Evolutionary conservation across 1,284 basidiomycete genomes (phyloP).

Genomic region (Sanghuangporus weigelae): DNA sequence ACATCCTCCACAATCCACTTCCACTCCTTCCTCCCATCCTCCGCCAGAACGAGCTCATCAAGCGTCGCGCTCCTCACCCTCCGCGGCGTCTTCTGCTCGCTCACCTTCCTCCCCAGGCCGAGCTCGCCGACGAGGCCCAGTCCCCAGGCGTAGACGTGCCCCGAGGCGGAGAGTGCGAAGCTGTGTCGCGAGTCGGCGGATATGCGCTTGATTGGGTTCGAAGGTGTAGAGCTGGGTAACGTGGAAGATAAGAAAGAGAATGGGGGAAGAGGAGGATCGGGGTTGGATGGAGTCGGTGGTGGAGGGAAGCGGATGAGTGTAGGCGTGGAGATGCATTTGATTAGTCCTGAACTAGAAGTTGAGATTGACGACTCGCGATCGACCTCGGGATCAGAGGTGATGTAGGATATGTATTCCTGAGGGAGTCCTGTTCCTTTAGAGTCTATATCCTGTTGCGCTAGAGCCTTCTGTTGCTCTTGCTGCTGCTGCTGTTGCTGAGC

Average conservation of each 20-base stretch:
- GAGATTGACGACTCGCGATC: too few relatives aligned
- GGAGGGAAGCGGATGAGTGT: constrained; percentile 43
- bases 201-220: constrained; percentile 41
- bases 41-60: constrained; percentile 20
- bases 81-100: constrained; percentile 20
- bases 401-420: too few relatives aligned
- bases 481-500: constrained; percentile 16
- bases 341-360: constrained; percentile 15
- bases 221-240: not conserved
- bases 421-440: not conserved
- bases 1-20: constrained; percentile 33
- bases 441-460: not conserved
- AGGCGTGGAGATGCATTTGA: constrained; percentile 27
- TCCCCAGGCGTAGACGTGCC: constrained; percentile 51
- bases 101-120: constrained; percentile 32
- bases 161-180: constrained; percentile 44
- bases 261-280: constrained; percentile 31
- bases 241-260: constrained; percentile 19
- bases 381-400: too few relatives aligned
- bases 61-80: constrained; percentile 25
- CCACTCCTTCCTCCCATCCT: not conserved
- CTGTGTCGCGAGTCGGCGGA: constrained; percentile 47
- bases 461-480: constrained; percentile 24
- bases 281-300: constrained; percentile 33
- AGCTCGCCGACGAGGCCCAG: constrained; percentile 38